Conservation (phyloP, 345 rosid genomes). For the Populus deltoides region DNA sequence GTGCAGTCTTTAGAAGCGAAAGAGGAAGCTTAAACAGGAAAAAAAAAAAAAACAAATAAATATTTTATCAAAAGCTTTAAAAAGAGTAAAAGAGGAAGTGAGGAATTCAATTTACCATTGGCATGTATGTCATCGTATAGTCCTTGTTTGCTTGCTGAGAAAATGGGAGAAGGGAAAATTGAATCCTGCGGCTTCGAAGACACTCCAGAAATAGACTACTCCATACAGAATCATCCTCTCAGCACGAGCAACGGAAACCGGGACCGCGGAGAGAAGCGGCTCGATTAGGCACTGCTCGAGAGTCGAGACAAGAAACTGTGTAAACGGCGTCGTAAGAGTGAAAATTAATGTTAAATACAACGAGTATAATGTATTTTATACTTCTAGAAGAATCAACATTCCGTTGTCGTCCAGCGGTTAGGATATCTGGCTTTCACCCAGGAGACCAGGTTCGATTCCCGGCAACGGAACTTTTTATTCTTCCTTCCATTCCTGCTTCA, state of each 20-base stretch:
- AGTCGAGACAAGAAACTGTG: too few relatives aligned
- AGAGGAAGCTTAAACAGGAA: too few relatives aligned
- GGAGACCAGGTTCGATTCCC: conserved; percentile 98
- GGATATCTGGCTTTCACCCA: conserved; percentile 97
- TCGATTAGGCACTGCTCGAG: too few relatives aligned
- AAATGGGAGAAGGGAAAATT: neutral
- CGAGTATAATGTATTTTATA: too few relatives aligned
- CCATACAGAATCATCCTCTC: too few relatives aligned
- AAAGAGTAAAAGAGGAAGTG: too few relatives aligned
- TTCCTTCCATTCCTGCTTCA: neutral
- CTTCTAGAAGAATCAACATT: neutral
- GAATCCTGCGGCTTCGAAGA: neutral
- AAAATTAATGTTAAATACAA: neutral
- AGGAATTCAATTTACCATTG: neutral
- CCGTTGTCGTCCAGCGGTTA: conserved; percentile 97
- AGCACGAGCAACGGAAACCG: too few relatives aligned
- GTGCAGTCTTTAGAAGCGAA: too few relatives aligned
- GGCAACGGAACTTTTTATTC: conserved; percentile 51
- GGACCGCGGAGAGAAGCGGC: too few relatives aligned
- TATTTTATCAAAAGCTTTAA: too few relatives aligned
- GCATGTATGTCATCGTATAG: too few relatives aligned
- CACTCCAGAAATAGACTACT: neutral
- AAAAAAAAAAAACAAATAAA: too few relatives aligned
- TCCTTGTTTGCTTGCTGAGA: neutral
- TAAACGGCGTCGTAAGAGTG: neutral